phyloP scores from a whole-genome alignment of 176 grass and related monocot genomes.

The Aegilops umbellulata region DNA sequence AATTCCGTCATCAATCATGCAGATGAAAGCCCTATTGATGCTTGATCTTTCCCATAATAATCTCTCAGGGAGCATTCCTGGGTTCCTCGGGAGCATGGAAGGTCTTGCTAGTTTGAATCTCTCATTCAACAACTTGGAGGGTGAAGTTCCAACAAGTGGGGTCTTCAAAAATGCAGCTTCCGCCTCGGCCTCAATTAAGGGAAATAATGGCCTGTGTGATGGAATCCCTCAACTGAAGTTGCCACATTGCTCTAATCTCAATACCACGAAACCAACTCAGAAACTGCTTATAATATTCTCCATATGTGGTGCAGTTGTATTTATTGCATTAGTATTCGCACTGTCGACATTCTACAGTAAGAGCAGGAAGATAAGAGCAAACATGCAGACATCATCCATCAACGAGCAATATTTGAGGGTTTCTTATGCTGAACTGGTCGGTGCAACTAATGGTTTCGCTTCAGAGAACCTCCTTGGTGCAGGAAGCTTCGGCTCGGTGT shows the following conservation, averaged over 20 bases:
- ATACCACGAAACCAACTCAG: background rate
- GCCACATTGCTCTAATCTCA: background rate
- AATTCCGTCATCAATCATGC: constrained; percentile 6
- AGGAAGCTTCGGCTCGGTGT: background rate
- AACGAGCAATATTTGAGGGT: background rate
- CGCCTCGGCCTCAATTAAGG: background rate
- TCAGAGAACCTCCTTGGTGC: background rate
- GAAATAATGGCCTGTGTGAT: background rate
- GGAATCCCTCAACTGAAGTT: background rate
- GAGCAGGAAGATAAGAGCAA: background rate
- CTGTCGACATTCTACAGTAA: background rate
- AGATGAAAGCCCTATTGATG: background rate
- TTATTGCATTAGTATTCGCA: background rate
- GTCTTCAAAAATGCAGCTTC: background rate
- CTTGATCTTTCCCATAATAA: background rate
- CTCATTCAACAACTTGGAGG: background rate
- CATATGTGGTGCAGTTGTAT: background rate
- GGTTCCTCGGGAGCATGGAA: background rate
- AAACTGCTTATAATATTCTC: background rate
- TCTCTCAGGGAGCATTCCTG: background rate
- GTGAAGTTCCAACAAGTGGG: background rate
- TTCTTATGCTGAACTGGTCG: background rate
- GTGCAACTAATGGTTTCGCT: constrained; percentile 6
- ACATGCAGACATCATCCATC: background rate
- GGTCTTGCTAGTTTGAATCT: background rate